Base-by-base conservation (phyloP, 2,329 filamentous ascomycete genomes). In the Talaromyces sp. region DNA sequence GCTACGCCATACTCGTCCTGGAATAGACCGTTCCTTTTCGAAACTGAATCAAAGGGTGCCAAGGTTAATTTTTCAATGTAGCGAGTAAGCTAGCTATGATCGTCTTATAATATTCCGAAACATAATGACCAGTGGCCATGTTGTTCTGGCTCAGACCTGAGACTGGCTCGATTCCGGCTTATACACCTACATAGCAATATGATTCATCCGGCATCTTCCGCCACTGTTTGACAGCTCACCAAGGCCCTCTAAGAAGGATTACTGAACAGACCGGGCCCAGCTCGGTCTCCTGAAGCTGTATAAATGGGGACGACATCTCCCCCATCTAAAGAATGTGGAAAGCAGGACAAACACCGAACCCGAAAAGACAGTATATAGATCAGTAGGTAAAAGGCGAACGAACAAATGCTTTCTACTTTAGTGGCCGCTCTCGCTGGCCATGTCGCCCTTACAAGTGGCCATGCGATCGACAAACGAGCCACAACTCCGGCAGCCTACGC, bases 401-500 rank as follows among this genome's bases (percentile, higher is more conserved):
- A n/a, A n/a, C n/a, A 39, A n/a, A 57, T 57, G 55, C 45, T 52
- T 19, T 41, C 55, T 25, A 40, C 35, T 39, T 19, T 57, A 19
- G 22, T 52, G 25, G 46, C 28, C 5, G 55, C 55, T 45, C 48
- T 57, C 31, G 55, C 46, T 3, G 55, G 55, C 45, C 28, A 57
- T 40, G 55, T 45, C 28, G 46, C 48, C 36, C 37, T 57, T 19
- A 52, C 25, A 17, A 19, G 46, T 22, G 48, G 46, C 36, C 35
- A 56, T 33, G 19, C 19, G 17, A 21, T 52, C 25, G 37, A 52
- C 37, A 57, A 57, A 45, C 55, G 48, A 51, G 46, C 22, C 31
- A 41, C 55, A 13, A 52, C 46, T 40, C 45, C 55, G 31, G 55
- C 55, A 28, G 55, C 55, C 37, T 57, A 57, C 37, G 39, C 43